Percentiles rank a stretch among this genome's conserved stretches.
Conservation (phyloP, 2,329 filamentous ascomycete species). For the Sporothrix phasma region DNA sequence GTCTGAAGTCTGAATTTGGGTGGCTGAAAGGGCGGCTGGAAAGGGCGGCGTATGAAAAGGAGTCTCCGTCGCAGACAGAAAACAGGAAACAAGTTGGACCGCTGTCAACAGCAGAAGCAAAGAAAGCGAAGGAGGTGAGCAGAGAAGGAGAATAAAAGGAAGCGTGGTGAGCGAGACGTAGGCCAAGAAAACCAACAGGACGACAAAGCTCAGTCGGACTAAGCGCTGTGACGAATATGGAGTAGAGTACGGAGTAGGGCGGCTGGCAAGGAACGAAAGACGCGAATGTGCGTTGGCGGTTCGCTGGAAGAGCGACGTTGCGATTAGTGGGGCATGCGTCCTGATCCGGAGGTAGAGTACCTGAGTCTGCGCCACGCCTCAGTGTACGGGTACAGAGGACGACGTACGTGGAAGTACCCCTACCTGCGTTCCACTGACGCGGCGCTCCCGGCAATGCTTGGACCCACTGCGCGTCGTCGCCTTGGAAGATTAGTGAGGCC, state of each 20-base stretch:
- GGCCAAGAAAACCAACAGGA: background rate
- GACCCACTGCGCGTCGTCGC: constrained; percentile 8
- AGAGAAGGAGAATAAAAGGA: background rate
- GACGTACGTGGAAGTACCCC: no score
- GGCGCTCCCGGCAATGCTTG: background rate
- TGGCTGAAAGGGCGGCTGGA: no score
- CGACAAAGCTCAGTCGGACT: no score
- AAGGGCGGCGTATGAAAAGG: background rate
- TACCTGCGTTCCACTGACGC: constrained; percentile 2
- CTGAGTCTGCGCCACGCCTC: no score
- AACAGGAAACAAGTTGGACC: background rate
- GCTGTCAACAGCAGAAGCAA: background rate
- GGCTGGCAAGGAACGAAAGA: background rate
- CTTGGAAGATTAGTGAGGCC: no score
- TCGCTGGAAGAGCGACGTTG: background rate
- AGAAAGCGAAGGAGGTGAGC: background rate
- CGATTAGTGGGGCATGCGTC: background rate
- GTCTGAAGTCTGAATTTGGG: background rate
- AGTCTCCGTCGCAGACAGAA: constrained; percentile 2
- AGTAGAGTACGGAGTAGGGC: no score
- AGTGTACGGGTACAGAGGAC: no score
- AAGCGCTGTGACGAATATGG: background rate
- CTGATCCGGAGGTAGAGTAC: background rate
- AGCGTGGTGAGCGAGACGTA: background rate
- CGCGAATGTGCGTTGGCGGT: background rate